A percentile compares a stretch with the other conserved stretches of the same genome.
phyloP scores from a whole-genome alignment of 1,284 basidiomycete species.

The Tremellales sp. region DNA sequence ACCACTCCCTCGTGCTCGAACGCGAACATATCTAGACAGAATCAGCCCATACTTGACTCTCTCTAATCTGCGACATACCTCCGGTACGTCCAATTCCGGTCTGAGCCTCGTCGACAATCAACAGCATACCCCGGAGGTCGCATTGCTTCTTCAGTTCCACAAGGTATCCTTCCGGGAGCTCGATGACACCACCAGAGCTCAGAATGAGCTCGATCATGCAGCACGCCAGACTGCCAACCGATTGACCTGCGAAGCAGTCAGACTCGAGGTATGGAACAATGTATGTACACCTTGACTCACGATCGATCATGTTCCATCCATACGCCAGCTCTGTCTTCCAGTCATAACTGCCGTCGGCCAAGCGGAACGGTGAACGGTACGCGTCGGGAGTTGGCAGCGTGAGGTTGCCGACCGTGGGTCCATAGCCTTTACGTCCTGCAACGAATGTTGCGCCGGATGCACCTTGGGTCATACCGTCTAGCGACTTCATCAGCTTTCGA shows the following conservation, averaged over 20 bases:
- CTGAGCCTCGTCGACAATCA: conserved; percentile 83
- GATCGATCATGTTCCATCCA: conserved; percentile 39
- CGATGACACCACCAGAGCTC: conserved; percentile 31
- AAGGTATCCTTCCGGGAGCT: conserved; percentile 31
- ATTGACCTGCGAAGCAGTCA: conserved; percentile 21
- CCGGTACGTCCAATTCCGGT: conserved; percentile 81
- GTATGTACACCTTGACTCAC: conserved; percentile 6
- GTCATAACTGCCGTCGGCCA: conserved; percentile 34
- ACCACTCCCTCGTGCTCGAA: conserved; percentile 72
- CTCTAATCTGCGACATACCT: conserved; percentile 55
- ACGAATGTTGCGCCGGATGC: conserved; percentile 36
- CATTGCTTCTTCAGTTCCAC: conserved; percentile 29
- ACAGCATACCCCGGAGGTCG: conserved; percentile 48
- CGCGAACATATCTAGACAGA: conserved; percentile 45
- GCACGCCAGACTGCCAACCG: conserved; percentile 25
- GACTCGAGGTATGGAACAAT: background rate
- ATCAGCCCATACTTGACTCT: background rate
- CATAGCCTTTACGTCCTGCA: conserved; percentile 30
- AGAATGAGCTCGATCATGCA: conserved; percentile 52
- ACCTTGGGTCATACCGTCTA: conserved; percentile 39
- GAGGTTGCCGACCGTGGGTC: conserved; percentile 29
- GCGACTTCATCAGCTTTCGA: no score
- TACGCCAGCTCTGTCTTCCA: conserved; percentile 40
- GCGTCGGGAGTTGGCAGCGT: conserved; percentile 29
- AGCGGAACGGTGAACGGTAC: conserved; percentile 32